These are phyloP conservation scores for Oryza nivara DNA, from an alignment of 176 grass and related monocot genomes.

Conservation along the genomic window DNA sequence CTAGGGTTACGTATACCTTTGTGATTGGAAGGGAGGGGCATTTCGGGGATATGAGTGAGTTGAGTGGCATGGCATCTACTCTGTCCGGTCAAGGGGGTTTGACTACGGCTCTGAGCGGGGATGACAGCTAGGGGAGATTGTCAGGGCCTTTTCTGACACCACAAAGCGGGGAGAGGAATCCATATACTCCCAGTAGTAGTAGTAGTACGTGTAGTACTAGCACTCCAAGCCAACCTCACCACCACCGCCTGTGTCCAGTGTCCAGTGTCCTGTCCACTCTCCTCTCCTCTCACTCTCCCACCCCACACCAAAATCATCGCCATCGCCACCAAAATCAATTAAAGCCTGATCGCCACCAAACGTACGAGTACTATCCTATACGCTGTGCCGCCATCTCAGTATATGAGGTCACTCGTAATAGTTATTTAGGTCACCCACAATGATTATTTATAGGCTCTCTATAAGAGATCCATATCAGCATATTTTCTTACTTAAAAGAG, in stretches of 20 bases:
- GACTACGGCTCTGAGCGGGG: slow-evolving; percentile 47
- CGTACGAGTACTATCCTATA: too few species aligned
- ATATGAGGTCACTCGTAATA: too few species aligned
- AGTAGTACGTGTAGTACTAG: too few species aligned
- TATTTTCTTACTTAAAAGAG: too few species aligned
- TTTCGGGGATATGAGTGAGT: slow-evolving; percentile 27
- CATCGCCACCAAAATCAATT: background rate
- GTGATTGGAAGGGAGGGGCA: background rate
- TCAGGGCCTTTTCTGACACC: slow-evolving; percentile 59
- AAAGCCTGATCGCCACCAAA: too few species aligned
- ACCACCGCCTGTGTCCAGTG: background rate
- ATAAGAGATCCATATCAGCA: too few species aligned
- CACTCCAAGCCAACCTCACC: background rate
- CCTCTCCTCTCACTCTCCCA: too few species aligned
- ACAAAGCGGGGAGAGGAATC: slow-evolving; percentile 2
- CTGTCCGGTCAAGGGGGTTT: slow-evolving; percentile 55
- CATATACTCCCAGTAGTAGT: background rate
- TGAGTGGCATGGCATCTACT: slow-evolving; percentile 2
- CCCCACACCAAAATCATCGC: background rate
- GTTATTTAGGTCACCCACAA: too few species aligned
- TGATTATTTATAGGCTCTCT: too few species aligned
- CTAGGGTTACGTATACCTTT: background rate
- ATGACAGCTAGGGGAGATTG: slow-evolving; percentile 57
- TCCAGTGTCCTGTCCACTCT: slow-evolving; percentile 17
- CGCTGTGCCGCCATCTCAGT: too few species aligned